Evolutionary conservation across 768 basidiomycete genomes (phyloP).

Genomic region (Amanita subjunquillea): DNA sequence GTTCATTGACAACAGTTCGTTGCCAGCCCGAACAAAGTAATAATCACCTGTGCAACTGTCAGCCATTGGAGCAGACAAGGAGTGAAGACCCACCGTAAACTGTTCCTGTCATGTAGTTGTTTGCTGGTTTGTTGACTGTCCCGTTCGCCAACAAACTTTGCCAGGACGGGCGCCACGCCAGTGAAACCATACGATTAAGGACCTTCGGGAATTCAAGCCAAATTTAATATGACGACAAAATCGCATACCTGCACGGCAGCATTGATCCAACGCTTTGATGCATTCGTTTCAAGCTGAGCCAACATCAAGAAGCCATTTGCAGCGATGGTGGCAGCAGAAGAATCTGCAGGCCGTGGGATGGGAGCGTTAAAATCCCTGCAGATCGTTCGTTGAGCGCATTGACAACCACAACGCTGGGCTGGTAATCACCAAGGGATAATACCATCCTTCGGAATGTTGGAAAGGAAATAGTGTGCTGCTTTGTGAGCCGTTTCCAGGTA

Average conservation of each 20-base stretch:
- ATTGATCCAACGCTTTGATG: slow-evolving; percentile 29
- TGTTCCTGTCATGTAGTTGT: slow-evolving; percentile 51
- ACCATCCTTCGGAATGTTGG: slow-evolving; percentile 46
- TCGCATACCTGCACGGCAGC: slow-evolving; percentile 37
- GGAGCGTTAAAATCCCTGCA: slow-evolving; percentile 69
- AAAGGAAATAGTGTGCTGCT: slow-evolving; percentile 50
- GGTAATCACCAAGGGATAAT: slow-evolving; percentile 52
- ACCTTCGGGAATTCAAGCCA: slow-evolving; percentile 21
- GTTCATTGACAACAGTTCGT: slow-evolving; percentile 36
- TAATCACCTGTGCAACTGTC: slow-evolving; percentile 40
- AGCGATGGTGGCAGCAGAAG: slow-evolving; percentile 58
- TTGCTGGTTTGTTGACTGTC: slow-evolving; percentile 47
- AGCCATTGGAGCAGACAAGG: background rate
- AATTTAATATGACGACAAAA: background rate
- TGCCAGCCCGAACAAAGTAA: slow-evolving; percentile 48
- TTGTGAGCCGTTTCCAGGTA: slow-evolving; percentile 54
- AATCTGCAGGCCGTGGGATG: slow-evolving; percentile 49
- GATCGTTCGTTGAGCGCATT: slow-evolving; percentile 3
- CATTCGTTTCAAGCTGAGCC: slow-evolving; percentile 30
- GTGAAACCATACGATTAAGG: slow-evolving; percentile 32
- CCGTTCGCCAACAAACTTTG: slow-evolving; percentile 57
- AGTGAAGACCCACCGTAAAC: slow-evolving; percentile 28
- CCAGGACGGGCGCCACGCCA: slow-evolving; percentile 53
- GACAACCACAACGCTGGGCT: background rate
- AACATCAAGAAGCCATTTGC: slow-evolving; percentile 51